Base-by-base conservation (phyloP, 2,329 filamentous ascomycete genomes). In the Penicillium griseofulvum region DNA sequence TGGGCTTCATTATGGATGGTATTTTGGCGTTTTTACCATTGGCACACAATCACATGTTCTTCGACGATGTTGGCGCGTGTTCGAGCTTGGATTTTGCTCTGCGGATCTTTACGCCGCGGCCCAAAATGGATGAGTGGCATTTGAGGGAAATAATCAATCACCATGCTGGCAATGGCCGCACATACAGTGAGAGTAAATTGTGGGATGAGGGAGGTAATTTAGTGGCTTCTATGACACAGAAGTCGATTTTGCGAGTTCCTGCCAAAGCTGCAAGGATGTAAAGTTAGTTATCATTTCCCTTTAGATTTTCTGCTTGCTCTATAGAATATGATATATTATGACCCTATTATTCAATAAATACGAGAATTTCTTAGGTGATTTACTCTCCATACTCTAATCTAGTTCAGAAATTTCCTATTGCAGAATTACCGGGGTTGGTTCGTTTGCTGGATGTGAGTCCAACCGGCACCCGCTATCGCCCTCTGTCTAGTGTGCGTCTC, bases 221-320 rank as follows among this genome's bases (percentile, higher is more conserved):
- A 59, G 66, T 82, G 1, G 80, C 78, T 14, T 71, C 63, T 41
- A 80, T 81, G 76, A 79, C 74, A 10, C 80, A 82, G 68, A 78
- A 81, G 68, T 71, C 53, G 5, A 63, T 66, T 31, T 31, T 66
- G 45, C 49, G 60, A 12, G 41, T 43, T 43, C 16, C 26, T 16
- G 6, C 28, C 26, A 44, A 44, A 19, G 11, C 26, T 4, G 28
- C 26, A 19, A 44, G n/a, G 17, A 17, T 44, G 10, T 44, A 19
- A 31, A 31, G 26, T 19, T 38, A 11, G 5, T 5, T 11, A 19
- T 14, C 7, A 10, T 17, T 19, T 7, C 2, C 5, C 4, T 10
- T 38, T 6, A 14, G 17, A 14, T 22, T 22, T 22, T 19, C 17
- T 19, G 11, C 22, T 38, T 19, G 36, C 17, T 38, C 17, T 38